Evolutionary conservation across 139 green algal genomes (phyloP).

Genomic region (Pedinophyceae sp.): DNA sequence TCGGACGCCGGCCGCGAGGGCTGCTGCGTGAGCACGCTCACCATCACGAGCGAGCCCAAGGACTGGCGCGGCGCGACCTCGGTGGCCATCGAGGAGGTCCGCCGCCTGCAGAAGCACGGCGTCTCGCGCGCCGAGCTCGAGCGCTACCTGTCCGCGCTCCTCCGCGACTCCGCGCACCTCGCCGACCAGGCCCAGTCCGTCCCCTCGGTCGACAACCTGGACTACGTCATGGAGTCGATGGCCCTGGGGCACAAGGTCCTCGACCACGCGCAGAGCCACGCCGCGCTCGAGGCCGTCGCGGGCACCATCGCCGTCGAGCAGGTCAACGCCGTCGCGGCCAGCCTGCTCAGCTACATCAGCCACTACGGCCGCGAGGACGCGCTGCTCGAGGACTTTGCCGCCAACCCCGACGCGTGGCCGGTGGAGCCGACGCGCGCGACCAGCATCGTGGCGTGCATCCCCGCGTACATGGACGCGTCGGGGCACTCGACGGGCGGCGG

Average conservation of each 20-base stretch:
- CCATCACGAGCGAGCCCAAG: slow-evolving; percentile 70
- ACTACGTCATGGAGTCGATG: slow-evolving; percentile 95
- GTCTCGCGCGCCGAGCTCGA: slow-evolving; percentile 77
- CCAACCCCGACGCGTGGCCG: slow-evolving; percentile 19
- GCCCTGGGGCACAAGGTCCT: slow-evolving; percentile 80
- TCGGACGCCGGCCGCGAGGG: slow-evolving; percentile 76
- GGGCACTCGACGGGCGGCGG: slow-evolving; percentile 20
- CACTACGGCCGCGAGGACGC: slow-evolving; percentile 61
- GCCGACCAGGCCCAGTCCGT: slow-evolving; percentile 69
- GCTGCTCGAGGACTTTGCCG: slow-evolving; percentile 30
- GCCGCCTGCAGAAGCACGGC: slow-evolving; percentile 70
- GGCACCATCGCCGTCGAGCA: slow-evolving; percentile 61
- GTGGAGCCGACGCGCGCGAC: slow-evolving; percentile 45
- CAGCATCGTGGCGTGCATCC: slow-evolving; percentile 81
- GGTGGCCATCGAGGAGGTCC: slow-evolving; percentile 66
- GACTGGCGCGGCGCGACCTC: slow-evolving; percentile 63
- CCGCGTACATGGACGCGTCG: slow-evolving; percentile 50
- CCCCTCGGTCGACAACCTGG: slow-evolving; percentile 74
- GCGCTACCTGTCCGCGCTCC: slow-evolving; percentile 68
- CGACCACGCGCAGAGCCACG: slow-evolving; percentile 37
- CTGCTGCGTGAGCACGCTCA: slow-evolving; percentile 85
- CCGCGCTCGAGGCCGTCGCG: slow-evolving; percentile 37
- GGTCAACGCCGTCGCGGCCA: slow-evolving; percentile 52
- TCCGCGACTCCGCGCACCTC: slow-evolving; percentile 76
- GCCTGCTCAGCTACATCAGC: slow-evolving; percentile 70